Evolutionary conservation across 2,329 filamentous ascomycete species (phyloP).

Genomic region (Cladosporium velox): DNA sequence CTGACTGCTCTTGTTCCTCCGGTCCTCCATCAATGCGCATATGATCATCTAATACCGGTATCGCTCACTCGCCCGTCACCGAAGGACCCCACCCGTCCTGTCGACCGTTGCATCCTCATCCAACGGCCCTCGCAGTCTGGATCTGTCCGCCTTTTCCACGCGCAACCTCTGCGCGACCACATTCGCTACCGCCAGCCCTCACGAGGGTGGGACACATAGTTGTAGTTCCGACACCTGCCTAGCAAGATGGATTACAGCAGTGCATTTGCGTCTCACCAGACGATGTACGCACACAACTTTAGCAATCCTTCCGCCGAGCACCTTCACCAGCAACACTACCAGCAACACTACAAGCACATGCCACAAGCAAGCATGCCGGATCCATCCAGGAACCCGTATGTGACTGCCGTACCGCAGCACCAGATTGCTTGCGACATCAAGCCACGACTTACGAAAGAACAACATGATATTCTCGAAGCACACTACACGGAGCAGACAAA

Average conservation of each 20-base stretch:
- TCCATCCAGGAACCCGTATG: constrained; percentile 22
- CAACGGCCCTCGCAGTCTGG: constrained; percentile 17
- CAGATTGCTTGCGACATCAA: constrained; percentile 48
- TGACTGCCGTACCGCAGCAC: constrained; percentile 23
- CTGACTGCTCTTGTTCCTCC: neutral
- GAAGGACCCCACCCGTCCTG: neutral
- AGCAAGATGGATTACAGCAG: constrained; percentile 16
- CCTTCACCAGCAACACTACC: constrained; percentile 16
- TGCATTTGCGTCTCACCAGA: constrained; percentile 13
- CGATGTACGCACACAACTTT: constrained; percentile 16
- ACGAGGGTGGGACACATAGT: constrained; percentile 4
- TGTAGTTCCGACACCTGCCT: neutral
- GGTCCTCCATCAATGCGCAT: constrained; percentile 1
- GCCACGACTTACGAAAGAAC: constrained; percentile 55
- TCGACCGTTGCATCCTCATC: constrained; percentile 15
- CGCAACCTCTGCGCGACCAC: constrained; percentile 7
- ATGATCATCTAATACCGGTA: neutral
- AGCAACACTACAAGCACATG: constrained; percentile 18
- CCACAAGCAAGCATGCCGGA: constrained; percentile 22
- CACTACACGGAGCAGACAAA: constrained; percentile 53
- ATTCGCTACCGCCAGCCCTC: constrained; percentile 1
- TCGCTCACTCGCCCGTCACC: constrained; percentile 13
- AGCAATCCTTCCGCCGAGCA: constrained; percentile 16
- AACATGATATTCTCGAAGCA: constrained; percentile 54
- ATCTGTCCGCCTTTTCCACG: neutral